Evolutionary conservation across 371 early-diverging fungal species (phyloP).

Genomic region (Thermomucor indicae-seudaticae): DNA sequence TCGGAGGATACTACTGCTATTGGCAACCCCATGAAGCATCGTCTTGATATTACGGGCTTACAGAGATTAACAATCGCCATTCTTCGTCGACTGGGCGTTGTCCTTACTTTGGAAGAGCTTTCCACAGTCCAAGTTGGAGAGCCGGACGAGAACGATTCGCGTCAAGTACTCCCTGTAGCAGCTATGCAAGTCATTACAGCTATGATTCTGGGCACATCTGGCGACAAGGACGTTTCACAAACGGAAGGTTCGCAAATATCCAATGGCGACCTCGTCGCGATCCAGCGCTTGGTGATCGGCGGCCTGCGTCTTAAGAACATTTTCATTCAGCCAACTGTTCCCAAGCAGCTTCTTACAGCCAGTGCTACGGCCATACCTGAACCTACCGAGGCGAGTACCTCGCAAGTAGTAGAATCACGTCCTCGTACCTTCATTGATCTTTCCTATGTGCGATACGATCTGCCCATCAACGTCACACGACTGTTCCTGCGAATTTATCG

Average conservation of each 20-base stretch:
- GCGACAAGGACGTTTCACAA: slow-evolving; percentile 42
- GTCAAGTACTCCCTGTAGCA: slow-evolving; percentile 32
- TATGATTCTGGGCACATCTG: slow-evolving; percentile 44
- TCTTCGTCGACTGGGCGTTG: slow-evolving; percentile 28
- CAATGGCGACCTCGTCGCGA: slow-evolving; percentile 41
- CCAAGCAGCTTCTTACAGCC: not conserved
- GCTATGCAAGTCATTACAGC: slow-evolving; percentile 43
- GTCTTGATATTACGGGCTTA: slow-evolving; percentile 26
- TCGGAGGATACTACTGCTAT: not conserved
- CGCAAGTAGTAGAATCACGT: not conserved
- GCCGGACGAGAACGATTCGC: slow-evolving; percentile 25
- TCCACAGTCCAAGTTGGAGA: slow-evolving; percentile 26
- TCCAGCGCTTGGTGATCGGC: slow-evolving; percentile 34
- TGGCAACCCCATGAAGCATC: slow-evolving; percentile 36
- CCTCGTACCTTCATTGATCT: slow-evolving; percentile 12
- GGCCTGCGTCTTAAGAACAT: slow-evolving; percentile 33
- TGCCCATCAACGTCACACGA: slow-evolving; percentile 33
- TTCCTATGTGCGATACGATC: slow-evolving; percentile 23
- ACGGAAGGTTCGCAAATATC: slow-evolving; percentile 43
- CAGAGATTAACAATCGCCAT: slow-evolving; percentile 30
- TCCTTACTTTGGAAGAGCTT: slow-evolving; percentile 24
- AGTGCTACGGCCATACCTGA: slow-evolving; percentile 6
- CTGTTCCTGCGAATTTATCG: slow-evolving; percentile 40
- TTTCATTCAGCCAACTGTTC: slow-evolving; percentile 16
- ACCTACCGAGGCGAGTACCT: not conserved